Conservation (phyloP, 2,329 filamentous ascomycete genomes). For the Sporothrix dimorphospora region DNA sequence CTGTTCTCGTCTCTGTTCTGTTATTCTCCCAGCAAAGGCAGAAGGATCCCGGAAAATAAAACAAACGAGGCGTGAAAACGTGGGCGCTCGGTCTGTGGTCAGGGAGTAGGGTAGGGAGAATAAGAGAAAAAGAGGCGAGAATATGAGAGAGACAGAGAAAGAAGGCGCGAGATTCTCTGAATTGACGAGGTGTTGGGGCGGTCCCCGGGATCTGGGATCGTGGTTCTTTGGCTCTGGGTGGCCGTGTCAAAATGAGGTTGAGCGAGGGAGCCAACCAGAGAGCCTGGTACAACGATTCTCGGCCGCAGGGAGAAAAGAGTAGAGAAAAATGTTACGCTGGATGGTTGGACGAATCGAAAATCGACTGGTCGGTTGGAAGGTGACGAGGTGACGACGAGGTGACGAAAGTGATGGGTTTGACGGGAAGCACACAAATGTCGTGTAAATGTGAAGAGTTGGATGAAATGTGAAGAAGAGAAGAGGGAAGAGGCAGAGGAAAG, state of each 20-base stretch:
- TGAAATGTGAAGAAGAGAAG: neutral
- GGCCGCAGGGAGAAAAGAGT: neutral
- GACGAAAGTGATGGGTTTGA: constrained; percentile 5
- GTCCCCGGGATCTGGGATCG: constrained; percentile 10
- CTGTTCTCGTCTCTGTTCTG: neutral
- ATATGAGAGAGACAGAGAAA: neutral
- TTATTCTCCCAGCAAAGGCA: neutral
- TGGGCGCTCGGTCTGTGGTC: neutral
- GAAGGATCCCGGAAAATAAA: constrained; percentile 9
- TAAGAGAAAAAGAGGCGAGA: neutral
- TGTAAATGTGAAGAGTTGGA: neutral
- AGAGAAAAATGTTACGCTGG: constrained; percentile 12
- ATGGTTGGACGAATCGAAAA: constrained; percentile 21
- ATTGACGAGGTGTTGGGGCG: neutral
- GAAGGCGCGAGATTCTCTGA: constrained; percentile 2
- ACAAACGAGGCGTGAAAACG: neutral
- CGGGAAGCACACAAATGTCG: neutral
- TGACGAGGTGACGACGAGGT: constrained; percentile 16
- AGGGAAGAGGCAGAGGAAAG: constrained; percentile 6
- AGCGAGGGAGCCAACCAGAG: constrained; percentile 1
- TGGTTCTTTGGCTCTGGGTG: neutral
- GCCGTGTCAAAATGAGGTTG: neutral
- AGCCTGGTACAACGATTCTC: constrained; percentile 15
- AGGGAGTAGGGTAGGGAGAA: neutral
- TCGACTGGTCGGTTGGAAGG: constrained; percentile 4